Base-by-base conservation (phyloP, 768 basidiomycete species). In the Leccinum aurantiacum region DNA sequence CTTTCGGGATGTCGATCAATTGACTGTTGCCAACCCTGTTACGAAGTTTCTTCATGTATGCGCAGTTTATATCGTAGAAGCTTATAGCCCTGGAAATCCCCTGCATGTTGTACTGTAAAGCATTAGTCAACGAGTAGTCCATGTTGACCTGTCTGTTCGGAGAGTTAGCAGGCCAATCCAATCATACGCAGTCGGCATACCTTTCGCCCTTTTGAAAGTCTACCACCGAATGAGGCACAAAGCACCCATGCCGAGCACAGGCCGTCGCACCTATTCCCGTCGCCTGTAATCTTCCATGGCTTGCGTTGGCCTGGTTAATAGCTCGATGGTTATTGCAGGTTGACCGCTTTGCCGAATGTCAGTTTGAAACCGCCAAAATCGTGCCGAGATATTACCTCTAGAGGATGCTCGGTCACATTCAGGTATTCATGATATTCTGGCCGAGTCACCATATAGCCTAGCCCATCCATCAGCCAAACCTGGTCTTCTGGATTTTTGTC, bases 201-300 rank as follows among this genome's bases (percentile, higher is more conserved):
- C 15, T 0, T 76, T 69, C 0, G 75, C 27, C 27, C 27, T 27
- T 27, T 27, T 27, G 27, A 27, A 27, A 27, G 6, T 27, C 27
- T 1, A 27, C 74, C 2, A 73, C 54, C 0, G 65, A 60, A 51
- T 73, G 67, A 0, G 69, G 74, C 22, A 65, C 51, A 68, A 76
- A 57, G 35, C 54, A 60, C 0, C 58, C 44, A 19, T 62, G 54
- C 17, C 1, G 11, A 1, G 50, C 54, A 47, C 54, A 62, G 0
- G 54, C 58, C 6, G 33, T 55, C 0, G 53, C 50, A 2, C 46
- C 54, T 1, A 62, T 38, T 2, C 61, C 50, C 3, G 58, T 60
- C 0, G 35, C 50, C 0, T 1, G 0, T 9, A 62, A 10, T 5
- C 13, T n/a, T 15, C 19, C n/a, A 24, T 14, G 22, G 7, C 1